Conservation (phyloP, 805 yeast genomes). For the Brettanomyces naardenensis region DNA sequence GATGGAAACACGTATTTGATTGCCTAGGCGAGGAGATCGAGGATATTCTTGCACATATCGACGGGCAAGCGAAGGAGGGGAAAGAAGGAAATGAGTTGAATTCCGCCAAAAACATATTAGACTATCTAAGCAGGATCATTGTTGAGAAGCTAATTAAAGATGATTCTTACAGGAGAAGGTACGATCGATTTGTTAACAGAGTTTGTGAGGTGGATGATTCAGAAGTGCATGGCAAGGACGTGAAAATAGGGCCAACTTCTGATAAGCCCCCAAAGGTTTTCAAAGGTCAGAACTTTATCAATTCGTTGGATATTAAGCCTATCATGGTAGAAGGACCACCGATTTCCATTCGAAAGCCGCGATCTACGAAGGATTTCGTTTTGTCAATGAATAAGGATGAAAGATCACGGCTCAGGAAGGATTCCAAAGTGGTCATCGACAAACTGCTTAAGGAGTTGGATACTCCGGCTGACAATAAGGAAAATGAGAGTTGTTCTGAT, state of each 20-base stretch:
- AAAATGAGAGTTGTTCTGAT: conserved; percentile 5
- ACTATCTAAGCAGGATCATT: background rate
- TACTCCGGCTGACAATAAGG: conserved; percentile 5
- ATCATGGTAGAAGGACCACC: conserved; percentile 3
- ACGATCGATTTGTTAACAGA: background rate
- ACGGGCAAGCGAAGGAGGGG: background rate
- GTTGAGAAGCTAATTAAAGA: background rate
- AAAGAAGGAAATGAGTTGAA: background rate
- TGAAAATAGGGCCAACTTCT: background rate
- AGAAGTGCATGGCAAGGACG: background rate
- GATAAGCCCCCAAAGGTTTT: background rate
- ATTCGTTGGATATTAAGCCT: conserved; percentile 2
- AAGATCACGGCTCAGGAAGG: background rate
- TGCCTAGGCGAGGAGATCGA: conserved; percentile 30
- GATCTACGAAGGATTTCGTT: background rate
- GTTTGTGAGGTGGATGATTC: background rate
- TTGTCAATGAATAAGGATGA: background rate
- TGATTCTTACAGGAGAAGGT: background rate
- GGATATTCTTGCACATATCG: background rate
- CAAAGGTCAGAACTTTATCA: conserved; percentile 2
- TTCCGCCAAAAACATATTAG: background rate
- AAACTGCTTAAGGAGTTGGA: conserved; percentile 2
- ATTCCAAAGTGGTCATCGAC: conserved; percentile 1
- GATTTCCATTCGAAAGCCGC: background rate
- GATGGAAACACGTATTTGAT: conserved; percentile 49